Evolutionary conservation across 169 alveolate genomes (phyloP), one percentile per base, ranked within the genome.

Genomic region (Theileria annulata): DNA sequence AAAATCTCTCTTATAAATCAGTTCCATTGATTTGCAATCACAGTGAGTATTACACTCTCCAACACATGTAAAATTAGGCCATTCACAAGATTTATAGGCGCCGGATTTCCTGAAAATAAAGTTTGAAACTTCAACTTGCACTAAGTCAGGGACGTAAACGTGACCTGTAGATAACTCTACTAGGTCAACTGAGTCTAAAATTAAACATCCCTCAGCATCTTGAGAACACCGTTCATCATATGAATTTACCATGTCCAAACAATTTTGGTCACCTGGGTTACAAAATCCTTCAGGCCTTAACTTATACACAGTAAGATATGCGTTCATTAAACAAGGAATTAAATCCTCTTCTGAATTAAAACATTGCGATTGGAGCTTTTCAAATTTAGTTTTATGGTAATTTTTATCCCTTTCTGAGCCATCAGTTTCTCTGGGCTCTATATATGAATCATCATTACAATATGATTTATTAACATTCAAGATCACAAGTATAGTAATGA

Each of bases 41-140:
- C 67, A 58, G 35, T 58, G 67, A 1, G 27, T 12, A 58, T 10
- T 58, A 58, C 67, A 58, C 35, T 58, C 67, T 58, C 67, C 67
- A 10, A 58, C 67, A 58, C 67, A 58, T 3, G 30, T 58, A 28
- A 0, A 58, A 3, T 23, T 58, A 58, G 67, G 67, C 30, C 30
- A 58, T 58, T 58, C 67, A 28, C 30, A 58, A n/a, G 35, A 58
- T 25, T 58, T 28, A 28, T 58, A 58, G 8, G 67, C 67, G 35
- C 67, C 67, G 10, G 67, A 58, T n/a, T 58, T 58, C 30, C 13
- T 58, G 35, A 58, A 58, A 23, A 58, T 13, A 58, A 25, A 58
- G 35, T 58, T 58, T 23, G 67, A 23, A 23, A 58, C 15, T 28
- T 58, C 67, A 58, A 28, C 67, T 58, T 58, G 67, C n/a, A 58